Evolutionary conservation across 352 stramenopile genomes (phyloP).

Genomic region (Globisporangium sylvaticum): DNA sequence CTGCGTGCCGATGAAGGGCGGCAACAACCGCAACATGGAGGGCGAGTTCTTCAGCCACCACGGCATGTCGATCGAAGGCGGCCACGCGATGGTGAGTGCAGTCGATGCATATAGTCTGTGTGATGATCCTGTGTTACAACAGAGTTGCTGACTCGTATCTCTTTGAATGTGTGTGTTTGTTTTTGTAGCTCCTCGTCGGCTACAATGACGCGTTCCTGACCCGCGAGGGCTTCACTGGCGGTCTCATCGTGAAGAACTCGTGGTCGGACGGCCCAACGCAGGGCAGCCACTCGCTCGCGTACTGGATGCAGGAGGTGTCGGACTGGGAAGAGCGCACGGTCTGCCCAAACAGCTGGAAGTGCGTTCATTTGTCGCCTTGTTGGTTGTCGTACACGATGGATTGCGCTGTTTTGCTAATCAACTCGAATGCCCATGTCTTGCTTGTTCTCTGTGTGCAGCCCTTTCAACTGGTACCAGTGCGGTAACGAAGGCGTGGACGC

Average conservation of each 20-base stretch:
- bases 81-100: slow-evolving; percentile 64
- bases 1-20: slow-evolving; percentile 64
- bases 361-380: slow-evolving; percentile 11
- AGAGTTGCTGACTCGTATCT: neutral
- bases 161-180: neutral
- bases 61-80: slow-evolving; percentile 76
- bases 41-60: slow-evolving; percentile 80
- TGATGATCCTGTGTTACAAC: no score
- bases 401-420: neutral
- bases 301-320: slow-evolving; percentile 80
- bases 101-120: no score
- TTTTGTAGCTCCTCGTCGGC: slow-evolving; percentile 58
- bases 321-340: slow-evolving; percentile 79
- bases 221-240: slow-evolving; percentile 69
- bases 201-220: slow-evolving; percentile 80
- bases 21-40: slow-evolving; percentile 79
- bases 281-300: slow-evolving; percentile 70
- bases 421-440: no score
- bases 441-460: slow-evolving; percentile 27
- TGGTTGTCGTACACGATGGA: neutral
- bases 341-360: slow-evolving; percentile 82
- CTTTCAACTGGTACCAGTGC: slow-evolving; percentile 83
- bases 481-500: slow-evolving; percentile 53
- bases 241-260: slow-evolving; percentile 79
- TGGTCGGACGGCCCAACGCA: slow-evolving; percentile 60